These are phyloP conservation scores for Dictyostelium brefeldianum DNA, from an alignment of 78 protist species.

Conservation along the genomic window DNA sequence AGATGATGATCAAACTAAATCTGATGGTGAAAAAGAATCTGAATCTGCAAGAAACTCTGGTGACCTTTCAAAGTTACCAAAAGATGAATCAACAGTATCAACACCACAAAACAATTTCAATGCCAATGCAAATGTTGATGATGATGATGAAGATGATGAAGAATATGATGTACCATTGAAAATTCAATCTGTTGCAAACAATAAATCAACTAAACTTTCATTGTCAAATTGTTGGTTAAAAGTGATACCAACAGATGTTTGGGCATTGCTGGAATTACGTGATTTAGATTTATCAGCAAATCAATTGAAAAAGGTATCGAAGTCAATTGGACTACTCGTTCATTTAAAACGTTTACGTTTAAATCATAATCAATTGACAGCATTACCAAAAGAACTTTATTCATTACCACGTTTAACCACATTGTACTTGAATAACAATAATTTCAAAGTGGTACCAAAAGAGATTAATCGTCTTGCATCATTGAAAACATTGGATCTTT, in stretches of 20 bases:
- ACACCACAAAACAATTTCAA: conserved; percentile 35
- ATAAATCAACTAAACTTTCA: conserved; percentile 30
- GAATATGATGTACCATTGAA: conserved; percentile 62
- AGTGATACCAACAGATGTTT: conserved; percentile 58
- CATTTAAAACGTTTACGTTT: conserved; percentile 60
- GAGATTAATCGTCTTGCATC: conserved; percentile 29
- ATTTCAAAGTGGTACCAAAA: conserved; percentile 58
- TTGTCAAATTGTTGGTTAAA: conserved; percentile 65
- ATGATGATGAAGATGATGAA: conserved; percentile 69
- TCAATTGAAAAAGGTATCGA: conserved; percentile 72
- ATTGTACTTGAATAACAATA: conserved; percentile 64
- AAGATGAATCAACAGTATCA: conserved; percentile 17
- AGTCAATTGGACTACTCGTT: conserved; percentile 48
- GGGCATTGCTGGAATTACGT: conserved; percentile 40
- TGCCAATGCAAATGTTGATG: not conserved
- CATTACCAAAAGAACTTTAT: conserved; percentile 59
- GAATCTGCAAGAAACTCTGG: not conserved
- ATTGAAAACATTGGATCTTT: conserved; percentile 38
- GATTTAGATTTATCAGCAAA: conserved; percentile 74
- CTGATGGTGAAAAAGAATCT: conserved; percentile 13
- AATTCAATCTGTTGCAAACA: conserved; percentile 33
- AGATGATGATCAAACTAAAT: conserved; percentile 45
- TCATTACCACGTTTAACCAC: conserved; percentile 53
- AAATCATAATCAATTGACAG: conserved; percentile 63
- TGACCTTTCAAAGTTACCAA: not conserved